Conservation (phyloP, 306 rosid genomes). For the Coriaria nepalensis region DNA sequence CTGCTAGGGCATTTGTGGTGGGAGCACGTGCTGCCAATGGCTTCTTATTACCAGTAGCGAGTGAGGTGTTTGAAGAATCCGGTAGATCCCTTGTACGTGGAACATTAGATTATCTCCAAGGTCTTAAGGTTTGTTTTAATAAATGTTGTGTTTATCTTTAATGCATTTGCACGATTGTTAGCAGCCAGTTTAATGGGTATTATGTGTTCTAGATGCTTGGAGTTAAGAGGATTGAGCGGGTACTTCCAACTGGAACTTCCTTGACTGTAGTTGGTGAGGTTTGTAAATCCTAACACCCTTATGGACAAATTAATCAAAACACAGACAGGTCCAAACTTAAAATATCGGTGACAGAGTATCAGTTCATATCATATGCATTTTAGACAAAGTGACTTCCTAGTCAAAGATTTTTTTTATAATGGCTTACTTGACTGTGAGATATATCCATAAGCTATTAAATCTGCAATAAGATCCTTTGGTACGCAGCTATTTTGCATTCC, state of each 20-base stretch:
- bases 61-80: conserved; percentile 93
- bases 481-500: too few species aligned
- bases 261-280: conserved; percentile 99
- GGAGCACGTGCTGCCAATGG: conserved; percentile 92
- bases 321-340: too few species aligned
- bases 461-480: too few species aligned
- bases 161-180: conserved; percentile 3
- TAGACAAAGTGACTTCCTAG: too few species aligned
- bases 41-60: conserved; percentile 68
- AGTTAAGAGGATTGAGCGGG: conserved; percentile 83
- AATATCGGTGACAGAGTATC: too few species aligned
- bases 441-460: too few species aligned
- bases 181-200: conserved; percentile 4
- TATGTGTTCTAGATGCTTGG: conserved; percentile 74
- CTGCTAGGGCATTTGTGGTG: conserved; percentile 59
- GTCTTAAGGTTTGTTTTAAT: conserved; percentile 62
- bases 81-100: conserved; percentile 94
- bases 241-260: conserved; percentile 88
- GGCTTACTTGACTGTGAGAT: too few species aligned
- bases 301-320: too few species aligned
- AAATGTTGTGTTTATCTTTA: conserved; percentile 3
- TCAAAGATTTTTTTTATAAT: too few species aligned
- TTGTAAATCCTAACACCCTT: conserved; percentile 8
- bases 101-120: conserved; percentile 95
- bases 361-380: too few species aligned